Conservation (phyloP, 2,329 filamentous ascomycete species). For the Colletotrichum sp. region DNA sequence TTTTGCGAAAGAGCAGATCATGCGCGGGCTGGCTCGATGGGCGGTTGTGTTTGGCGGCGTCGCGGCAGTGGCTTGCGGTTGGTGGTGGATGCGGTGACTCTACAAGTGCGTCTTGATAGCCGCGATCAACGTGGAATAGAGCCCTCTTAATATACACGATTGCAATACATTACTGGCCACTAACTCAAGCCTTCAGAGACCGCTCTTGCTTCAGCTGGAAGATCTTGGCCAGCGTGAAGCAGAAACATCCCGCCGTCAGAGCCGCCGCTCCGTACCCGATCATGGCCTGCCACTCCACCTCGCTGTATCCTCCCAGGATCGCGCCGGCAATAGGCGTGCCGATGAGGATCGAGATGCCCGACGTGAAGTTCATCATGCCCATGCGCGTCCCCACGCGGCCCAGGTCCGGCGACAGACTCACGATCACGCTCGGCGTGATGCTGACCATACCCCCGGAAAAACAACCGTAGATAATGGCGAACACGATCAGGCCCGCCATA, state of each 20-base stretch:
- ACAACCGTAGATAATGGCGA: conserved; percentile 49
- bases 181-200: neutral
- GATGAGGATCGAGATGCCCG: conserved; percentile 53
- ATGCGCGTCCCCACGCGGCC: conserved; percentile 37
- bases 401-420: conserved; percentile 40
- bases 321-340: conserved; percentile 48
- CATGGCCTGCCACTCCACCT: conserved; percentile 13
- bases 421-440: conserved; percentile 45
- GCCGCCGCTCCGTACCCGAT: conserved; percentile 19
- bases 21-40: neutral
- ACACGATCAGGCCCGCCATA: conserved; percentile 41
- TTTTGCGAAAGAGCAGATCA: neutral
- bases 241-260: conserved; percentile 5
- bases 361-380: conserved; percentile 35
- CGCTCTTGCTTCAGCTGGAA: conserved; percentile 12
- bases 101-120: neutral
- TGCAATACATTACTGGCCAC: neutral
- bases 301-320: conserved; percentile 19
- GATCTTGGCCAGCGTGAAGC: conserved; percentile 8
- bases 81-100: neutral
- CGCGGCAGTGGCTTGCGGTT: neutral
- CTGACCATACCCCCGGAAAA: conserved; percentile 50
- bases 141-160: neutral
- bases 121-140: neutral
- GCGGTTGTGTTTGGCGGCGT: neutral